Conservation (phyloP, 305 asterid genomes). For the Fraxinus paxiana region DNA sequence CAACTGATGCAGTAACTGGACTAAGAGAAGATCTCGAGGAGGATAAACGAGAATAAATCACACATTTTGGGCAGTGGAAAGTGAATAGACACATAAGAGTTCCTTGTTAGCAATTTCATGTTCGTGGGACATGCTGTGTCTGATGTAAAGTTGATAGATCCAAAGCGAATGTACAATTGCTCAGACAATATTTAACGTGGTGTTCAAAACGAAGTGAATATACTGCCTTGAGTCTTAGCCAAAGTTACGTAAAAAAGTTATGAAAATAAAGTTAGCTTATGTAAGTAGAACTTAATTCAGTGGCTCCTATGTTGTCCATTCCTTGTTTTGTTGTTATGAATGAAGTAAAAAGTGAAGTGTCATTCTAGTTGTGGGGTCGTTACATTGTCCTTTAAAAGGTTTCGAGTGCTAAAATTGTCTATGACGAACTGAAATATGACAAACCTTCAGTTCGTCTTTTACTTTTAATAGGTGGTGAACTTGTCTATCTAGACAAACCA, state of each 20-base stretch:
- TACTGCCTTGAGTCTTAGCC: background rate
- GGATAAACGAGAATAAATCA: conserved; percentile 33
- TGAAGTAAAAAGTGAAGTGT: background rate
- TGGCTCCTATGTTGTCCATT: background rate
- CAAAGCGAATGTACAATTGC: background rate
- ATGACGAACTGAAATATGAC: background rate
- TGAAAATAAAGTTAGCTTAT: too few relatives aligned
- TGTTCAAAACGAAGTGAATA: background rate
- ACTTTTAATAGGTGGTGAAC: background rate
- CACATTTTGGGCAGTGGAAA: background rate
- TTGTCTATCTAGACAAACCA: too few relatives aligned
- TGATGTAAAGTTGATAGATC: background rate
- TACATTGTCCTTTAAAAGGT: background rate
- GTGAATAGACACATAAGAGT: background rate
- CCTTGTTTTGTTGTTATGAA: too few relatives aligned
- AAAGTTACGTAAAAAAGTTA: background rate
- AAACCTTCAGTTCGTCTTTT: background rate
- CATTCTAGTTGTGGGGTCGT: background rate
- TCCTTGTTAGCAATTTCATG: background rate
- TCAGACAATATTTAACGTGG: background rate
- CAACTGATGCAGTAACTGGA: conserved; percentile 18
- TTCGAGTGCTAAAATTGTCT: background rate
- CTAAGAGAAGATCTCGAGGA: conserved; percentile 30
- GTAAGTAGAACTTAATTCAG: background rate
- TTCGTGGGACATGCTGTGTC: background rate